These are phyloP conservation scores for Pisolithus marmoratus DNA, from an alignment of 768 basidiomycete genomes.

Conservation along the genomic window DNA sequence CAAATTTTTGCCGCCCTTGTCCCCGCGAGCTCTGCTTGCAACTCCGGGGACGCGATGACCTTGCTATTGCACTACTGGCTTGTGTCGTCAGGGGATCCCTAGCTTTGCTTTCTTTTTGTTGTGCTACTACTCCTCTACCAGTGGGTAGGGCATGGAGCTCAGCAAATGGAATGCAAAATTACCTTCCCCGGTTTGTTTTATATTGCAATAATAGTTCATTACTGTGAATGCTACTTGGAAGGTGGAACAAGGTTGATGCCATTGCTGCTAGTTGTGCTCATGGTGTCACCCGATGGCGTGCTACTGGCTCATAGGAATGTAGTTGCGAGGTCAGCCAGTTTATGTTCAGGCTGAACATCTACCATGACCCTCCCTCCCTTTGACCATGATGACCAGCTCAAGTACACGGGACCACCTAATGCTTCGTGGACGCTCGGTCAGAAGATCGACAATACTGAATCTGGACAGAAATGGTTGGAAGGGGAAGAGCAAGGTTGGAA, in stretches of 20 bases:
- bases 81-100: conserved; percentile 9
- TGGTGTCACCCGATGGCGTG: too few relatives aligned
- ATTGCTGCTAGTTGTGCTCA: too few relatives aligned
- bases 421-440: conserved; percentile 29
- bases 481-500: conserved; percentile 34
- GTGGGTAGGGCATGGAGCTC: background rate
- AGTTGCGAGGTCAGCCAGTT: background rate
- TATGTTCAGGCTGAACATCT: background rate
- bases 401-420: conserved; percentile 27
- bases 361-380: conserved; percentile 27
- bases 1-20: conserved; percentile 48
- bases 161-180: background rate
- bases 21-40: conserved; percentile 37
- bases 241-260: too few relatives aligned
- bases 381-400: conserved; percentile 8
- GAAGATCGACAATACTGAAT: conserved; percentile 19
- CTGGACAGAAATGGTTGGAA: conserved; percentile 28
- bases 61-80: conserved; percentile 23
- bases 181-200: background rate
- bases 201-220: too few relatives aligned
- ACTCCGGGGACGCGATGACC: conserved; percentile 27
- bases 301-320: background rate
- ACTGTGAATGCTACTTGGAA: too few relatives aligned
- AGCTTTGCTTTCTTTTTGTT: background rate
- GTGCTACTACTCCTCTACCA: background rate